These are phyloP conservation scores for Solioccasus polychromus DNA, from an alignment of 768 basidiomycete genomes.

Conservation along the genomic window DNA sequence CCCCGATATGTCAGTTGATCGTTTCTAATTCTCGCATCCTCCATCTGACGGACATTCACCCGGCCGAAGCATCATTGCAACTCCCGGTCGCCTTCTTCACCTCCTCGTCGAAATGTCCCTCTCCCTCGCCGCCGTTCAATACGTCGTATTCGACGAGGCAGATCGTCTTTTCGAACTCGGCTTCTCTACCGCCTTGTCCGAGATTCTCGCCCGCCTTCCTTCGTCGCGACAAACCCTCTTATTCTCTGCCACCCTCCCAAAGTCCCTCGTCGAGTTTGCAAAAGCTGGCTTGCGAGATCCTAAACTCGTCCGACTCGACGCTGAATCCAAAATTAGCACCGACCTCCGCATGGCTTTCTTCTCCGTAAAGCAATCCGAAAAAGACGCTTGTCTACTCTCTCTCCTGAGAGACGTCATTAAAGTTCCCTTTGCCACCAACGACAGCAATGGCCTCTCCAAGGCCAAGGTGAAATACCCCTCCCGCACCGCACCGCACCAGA, in stretches of 20 bases:
- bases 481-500: slow-evolving; percentile 81
- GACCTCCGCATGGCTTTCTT: slow-evolving; percentile 96
- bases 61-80: slow-evolving; percentile 82
- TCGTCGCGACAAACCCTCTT: slow-evolving; percentile 85
- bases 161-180: slow-evolving; percentile 99
- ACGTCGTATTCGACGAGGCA: slow-evolving; percentile 96
- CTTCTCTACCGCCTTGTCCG: slow-evolving; percentile 87
- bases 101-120: slow-evolving; percentile 95
- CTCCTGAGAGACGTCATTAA: slow-evolving; percentile 86
- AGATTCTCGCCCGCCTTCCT: slow-evolving; percentile 89
- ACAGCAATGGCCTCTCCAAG: too few species aligned
- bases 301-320: slow-evolving; percentile 92
- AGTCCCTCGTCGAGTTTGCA: slow-evolving; percentile 96
- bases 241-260: slow-evolving; percentile 95
- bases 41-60: slow-evolving; percentile 11
- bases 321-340: slow-evolving; percentile 91
- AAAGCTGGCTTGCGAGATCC: slow-evolving; percentile 94
- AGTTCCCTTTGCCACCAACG: slow-evolving; percentile 57
- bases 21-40: slow-evolving; percentile 5
- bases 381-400: slow-evolving; percentile 84
- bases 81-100: slow-evolving; percentile 96
- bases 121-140: slow-evolving; percentile 82
- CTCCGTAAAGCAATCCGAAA: slow-evolving; percentile 86
- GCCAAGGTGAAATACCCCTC: slow-evolving; percentile 41
- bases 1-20: slow-evolving; percentile 81